Percentiles rank a stretch among this genome's conserved stretches.
phyloP scores from a whole-genome alignment of 345 rosid species.

The Theobroma cacao region DNA sequence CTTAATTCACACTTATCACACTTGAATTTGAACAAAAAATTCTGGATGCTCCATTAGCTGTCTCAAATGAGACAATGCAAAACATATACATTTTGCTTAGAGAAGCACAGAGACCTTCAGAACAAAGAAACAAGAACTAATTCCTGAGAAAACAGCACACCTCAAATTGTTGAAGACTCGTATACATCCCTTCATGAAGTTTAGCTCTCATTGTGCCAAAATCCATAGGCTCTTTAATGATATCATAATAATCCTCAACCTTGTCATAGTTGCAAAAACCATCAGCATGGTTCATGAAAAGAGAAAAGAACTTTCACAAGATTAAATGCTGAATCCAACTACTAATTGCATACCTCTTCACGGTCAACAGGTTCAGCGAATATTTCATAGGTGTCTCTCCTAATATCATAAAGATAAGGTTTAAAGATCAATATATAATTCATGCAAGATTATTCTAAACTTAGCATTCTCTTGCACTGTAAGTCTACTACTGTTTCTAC shows the following conservation, averaged over 20 bases:
- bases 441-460: background rate
- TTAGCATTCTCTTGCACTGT: background rate
- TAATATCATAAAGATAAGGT: constrained; percentile 17
- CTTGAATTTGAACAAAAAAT: background rate
- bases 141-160: constrained; percentile 29
- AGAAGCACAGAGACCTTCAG: background rate
- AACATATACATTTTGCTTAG: background rate
- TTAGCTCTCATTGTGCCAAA: constrained; percentile 85
- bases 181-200: constrained; percentile 80
- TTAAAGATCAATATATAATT: background rate
- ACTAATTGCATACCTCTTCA: constrained; percentile 38
- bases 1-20: background rate
- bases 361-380: constrained; percentile 67
- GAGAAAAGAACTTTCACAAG: background rate
- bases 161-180: constrained; percentile 59
- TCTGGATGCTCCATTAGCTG: background rate
- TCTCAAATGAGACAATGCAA: background rate
- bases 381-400: constrained; percentile 63
- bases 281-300: constrained; percentile 10
- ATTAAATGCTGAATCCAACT: constrained; percentile 5
- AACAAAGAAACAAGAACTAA: background rate
- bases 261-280: constrained; percentile 18
- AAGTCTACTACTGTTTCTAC: background rate
- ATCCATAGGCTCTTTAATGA: constrained; percentile 71
- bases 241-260: constrained; percentile 62